Base-by-base conservation (phyloP, 176 grass and related monocot genomes). In the Hsuehochloa calcarea region DNA sequence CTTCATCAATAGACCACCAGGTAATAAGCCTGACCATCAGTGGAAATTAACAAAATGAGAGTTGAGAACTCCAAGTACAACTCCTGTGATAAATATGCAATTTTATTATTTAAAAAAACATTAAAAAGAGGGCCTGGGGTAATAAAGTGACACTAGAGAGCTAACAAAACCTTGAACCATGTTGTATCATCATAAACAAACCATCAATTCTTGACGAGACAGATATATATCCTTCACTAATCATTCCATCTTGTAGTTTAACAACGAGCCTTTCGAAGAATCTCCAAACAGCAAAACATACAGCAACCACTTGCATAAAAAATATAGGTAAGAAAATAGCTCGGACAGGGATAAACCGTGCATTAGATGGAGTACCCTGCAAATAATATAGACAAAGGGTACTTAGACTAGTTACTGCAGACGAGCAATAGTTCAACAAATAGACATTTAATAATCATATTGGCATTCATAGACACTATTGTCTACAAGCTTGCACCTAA, bases 141-240 rank as follows among this genome's bases (percentile, higher is more conserved):
- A 31, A 84, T 23, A 47, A 50, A 75, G 8, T 58, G 38, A 54
- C 50, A 69, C 23, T 77, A 13, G 0, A 79, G n/a, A 65, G 47
- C 23, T 83, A 55, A 68, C 29, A 81, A 41, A 87, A 95, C 93
- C 90, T 95, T 86, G 90, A 95, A 88, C 93, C 93, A 90, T 90
- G 89, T 78, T 90, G 82, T 56, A 92, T 55, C 72, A 90, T 83
- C 68, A 82, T 77, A 86, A 88, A 95, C 19, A 82, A 78, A 64
- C 92, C 85, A 56, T 81, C 65, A 22, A 86, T 79, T 64, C 75
- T 88, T 72, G 82, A 90, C n/a, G 90, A 90, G 52, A 95, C 34
- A 73, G 52, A 84, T 45, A 88, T 73, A 86, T 90, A 86, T 88
- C 85, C 39, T 74, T 85, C 73, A 78, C 51, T 81, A 67, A 88